Conservation (phyloP, 176 grass and related monocot genomes). For the Oryza glumipatula region DNA sequence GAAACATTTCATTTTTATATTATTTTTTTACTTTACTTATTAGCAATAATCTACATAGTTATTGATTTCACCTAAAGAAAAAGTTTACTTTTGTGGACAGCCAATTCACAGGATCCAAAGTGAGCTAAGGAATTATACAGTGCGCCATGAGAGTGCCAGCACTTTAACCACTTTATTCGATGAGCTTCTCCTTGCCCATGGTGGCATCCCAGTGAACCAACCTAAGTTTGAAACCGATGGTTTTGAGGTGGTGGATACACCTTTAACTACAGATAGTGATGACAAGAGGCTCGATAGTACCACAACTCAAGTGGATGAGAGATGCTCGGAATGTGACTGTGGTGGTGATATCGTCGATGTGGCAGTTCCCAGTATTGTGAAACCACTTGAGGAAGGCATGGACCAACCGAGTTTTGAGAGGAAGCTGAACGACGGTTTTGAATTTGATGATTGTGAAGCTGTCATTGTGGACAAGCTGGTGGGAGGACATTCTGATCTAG, state of each 20-base stretch:
- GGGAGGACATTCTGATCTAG: conserved; percentile 21
- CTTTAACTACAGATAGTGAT: conserved; percentile 22
- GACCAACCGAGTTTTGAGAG: conserved; percentile 39
- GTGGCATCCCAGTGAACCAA: conserved; percentile 46
- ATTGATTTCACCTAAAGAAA: background rate
- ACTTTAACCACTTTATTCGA: conserved; percentile 48
- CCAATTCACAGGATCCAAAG: conserved; percentile 64
- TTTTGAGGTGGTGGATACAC: conserved; percentile 34
- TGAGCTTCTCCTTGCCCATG: conserved; percentile 64
- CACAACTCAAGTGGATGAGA: conserved; percentile 34
- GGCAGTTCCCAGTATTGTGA: background rate
- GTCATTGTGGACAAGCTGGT: conserved; percentile 16
- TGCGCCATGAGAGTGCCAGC: conserved; percentile 51
- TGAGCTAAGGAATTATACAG: conserved; percentile 69
- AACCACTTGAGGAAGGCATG: background rate
- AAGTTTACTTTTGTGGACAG: conserved; percentile 46
- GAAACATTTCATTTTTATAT: background rate
- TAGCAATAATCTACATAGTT: background rate
- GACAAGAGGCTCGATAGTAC: conserved; percentile 7
- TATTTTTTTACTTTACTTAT: background rate
- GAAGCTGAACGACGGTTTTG: conserved; percentile 44
- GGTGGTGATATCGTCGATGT: conserved; percentile 29
- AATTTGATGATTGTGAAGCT: conserved; percentile 46
- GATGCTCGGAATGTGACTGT: conserved; percentile 27
- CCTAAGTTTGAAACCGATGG: conserved; percentile 46